These are phyloP conservation scores for Phellopilus nigrolimitatus DNA, from an alignment of 1,284 basidiomycete species.

Conservation along the genomic window DNA sequence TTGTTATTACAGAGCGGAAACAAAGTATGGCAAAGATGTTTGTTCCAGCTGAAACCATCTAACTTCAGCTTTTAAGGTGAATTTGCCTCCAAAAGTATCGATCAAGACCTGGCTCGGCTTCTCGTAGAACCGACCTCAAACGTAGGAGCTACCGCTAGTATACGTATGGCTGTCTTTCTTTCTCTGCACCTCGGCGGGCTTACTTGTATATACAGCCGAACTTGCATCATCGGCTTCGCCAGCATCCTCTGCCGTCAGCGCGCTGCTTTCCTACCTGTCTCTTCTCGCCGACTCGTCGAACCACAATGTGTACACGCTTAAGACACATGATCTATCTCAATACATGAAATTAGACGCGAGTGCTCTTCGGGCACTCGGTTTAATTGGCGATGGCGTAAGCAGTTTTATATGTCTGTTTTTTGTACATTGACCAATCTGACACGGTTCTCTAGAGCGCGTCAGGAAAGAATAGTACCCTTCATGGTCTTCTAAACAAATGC, in stretches of 20 bases:
- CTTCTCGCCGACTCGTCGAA: conserved; percentile 82
- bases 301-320: conserved; percentile 77
- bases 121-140: conserved; percentile 45
- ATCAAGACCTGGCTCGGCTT: conserved; percentile 82
- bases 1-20: conserved; percentile 87
- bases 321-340: conserved; percentile 87
- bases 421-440: background rate
- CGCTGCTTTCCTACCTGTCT: conserved; percentile 79
- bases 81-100: conserved; percentile 77
- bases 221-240: conserved; percentile 59
- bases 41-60: background rate
- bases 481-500: conserved; percentile 91
- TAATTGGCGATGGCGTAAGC: conserved; percentile 59
- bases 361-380: conserved; percentile 85
- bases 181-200: background rate
- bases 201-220: conserved; percentile 50
- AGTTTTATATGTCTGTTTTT: conserved; percentile 1
- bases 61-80: conserved; percentile 52
- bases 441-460: conserved; percentile 36
- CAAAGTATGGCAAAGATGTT: conserved; percentile 50
- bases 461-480: conserved; percentile 81
- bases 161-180: conserved; percentile 36
- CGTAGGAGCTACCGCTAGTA: conserved; percentile 42
- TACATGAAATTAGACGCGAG: conserved; percentile 97
- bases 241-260: conserved; percentile 78